Percentiles rank a stretch among this genome's conserved stretches.
phyloP scores from a whole-genome alignment of 805 yeast species.

The Myxozyma geophila region DNA sequence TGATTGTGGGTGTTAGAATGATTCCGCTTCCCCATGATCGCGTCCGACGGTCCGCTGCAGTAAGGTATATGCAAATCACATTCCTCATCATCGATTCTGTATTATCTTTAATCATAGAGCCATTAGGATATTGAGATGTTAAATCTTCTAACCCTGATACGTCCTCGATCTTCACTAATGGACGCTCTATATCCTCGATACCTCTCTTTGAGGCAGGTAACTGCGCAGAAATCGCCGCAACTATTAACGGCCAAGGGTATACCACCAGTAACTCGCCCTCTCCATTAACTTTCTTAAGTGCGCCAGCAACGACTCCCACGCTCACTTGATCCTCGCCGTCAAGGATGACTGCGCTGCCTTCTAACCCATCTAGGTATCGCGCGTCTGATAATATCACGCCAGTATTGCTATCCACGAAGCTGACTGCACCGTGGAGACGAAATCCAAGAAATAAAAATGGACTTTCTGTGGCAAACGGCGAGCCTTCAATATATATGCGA shows the following conservation, averaged over 20 bases:
- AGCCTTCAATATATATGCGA: slow-evolving; percentile 15
- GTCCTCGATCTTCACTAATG: slow-evolving; percentile 1
- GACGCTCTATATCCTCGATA: background rate
- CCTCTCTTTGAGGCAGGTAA: no score
- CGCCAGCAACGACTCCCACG: slow-evolving; percentile 23
- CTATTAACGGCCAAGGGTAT: slow-evolving; percentile 19
- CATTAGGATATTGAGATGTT: background rate
- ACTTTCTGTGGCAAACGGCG: slow-evolving; percentile 19
- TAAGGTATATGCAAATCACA: slow-evolving; percentile 13
- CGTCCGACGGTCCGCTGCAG: background rate
- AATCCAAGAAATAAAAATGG: slow-evolving; percentile 24
- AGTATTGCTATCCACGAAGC: background rate
- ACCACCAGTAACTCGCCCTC: slow-evolving; percentile 26
- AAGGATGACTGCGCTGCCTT: slow-evolving; percentile 21
- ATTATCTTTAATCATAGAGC: background rate
- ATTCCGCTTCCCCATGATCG: slow-evolving; percentile 28
- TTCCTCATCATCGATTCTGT: background rate
- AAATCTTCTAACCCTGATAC: background rate
- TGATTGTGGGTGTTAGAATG: background rate
- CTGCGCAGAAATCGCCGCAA: slow-evolving; percentile 2
- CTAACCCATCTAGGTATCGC: slow-evolving; percentile 23
- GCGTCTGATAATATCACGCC: slow-evolving; percentile 13
- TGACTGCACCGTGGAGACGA: slow-evolving; percentile 7
- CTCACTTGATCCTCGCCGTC: background rate
- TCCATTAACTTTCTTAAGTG: slow-evolving; percentile 16